Percentiles rank a stretch among this genome's conserved stretches.
These are phyloP conservation scores for Rhizoclosmatium globosum DNA, from an alignment of 192 early-diverging fungal genomes.

Conservation along the genomic window DNA sequence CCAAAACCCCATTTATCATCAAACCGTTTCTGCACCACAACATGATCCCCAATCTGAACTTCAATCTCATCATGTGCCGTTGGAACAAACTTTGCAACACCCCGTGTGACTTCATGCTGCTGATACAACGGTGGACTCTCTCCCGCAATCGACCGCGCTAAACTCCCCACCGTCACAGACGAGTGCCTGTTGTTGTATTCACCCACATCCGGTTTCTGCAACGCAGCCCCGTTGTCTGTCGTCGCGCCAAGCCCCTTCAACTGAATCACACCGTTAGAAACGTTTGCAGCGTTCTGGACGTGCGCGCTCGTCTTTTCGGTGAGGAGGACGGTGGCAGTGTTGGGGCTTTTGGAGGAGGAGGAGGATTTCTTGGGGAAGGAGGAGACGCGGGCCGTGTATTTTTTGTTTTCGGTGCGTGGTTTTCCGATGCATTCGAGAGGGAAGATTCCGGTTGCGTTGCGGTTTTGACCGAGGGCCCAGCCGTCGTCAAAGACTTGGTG, in stretches of 20 bases:
- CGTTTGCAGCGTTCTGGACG: not conserved
- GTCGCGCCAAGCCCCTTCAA: not conserved
- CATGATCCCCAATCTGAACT: constrained; percentile 16
- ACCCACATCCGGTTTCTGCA: not conserved
- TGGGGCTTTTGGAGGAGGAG: not conserved
- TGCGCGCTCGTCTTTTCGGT: not conserved
- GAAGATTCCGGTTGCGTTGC: constrained; percentile 42
- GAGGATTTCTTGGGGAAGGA: not conserved
- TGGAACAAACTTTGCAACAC: constrained; percentile 15
- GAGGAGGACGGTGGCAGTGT: not conserved
- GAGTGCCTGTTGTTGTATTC: not conserved
- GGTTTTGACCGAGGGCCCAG: constrained; percentile 42
- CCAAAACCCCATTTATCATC: constrained; percentile 59
- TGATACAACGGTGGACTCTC: not conserved
- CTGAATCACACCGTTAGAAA: not conserved
- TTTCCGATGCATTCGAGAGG: constrained; percentile 39
- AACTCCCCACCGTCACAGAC: not conserved
- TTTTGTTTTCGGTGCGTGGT: not conserved
- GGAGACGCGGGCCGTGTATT: not conserved
- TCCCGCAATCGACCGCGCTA: not conserved
- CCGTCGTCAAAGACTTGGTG: constrained; percentile 6
- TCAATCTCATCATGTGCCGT: constrained; percentile 12
- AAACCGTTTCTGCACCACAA: constrained; percentile 20
- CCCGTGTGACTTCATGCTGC: not conserved
- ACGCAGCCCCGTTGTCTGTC: not conserved